Base-by-base conservation (phyloP, 345 rosid genomes). In the Sisymbrium irio region DNA sequence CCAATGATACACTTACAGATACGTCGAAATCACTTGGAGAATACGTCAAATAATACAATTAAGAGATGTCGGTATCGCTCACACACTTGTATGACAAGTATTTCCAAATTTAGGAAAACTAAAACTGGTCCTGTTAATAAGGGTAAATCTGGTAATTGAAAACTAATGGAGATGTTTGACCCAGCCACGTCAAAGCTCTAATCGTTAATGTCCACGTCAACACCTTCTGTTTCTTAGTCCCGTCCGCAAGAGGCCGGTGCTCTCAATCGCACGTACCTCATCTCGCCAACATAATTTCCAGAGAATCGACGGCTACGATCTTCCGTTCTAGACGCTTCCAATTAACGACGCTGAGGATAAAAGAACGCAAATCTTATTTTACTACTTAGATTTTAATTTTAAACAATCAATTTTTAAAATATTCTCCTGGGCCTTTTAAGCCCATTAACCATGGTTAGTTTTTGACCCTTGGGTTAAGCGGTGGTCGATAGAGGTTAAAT, bases 321-420 rank as follows among this genome's bases (percentile, higher is more conserved):
- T 45, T 66, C 18, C 17, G 63, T 86, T 90, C 91, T 77, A 80
- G 93, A 88, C 66, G 54, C 83, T 88, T 93, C 93, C 18, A 66
- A 36, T 28, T 35, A 22, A 51, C 39, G 42, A n/a, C 27, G 19
- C 30, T 19, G 42, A 50, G 55, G 44, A 57, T 55, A 73, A 20
- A 64, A 20, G 5, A 45, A 7, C 39, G 25, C 39, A 49, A 5
- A 14, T 44, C 45, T 63, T 35, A 8, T 28, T 28, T 27, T 30
- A 32, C 7, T 17, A 45, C 8, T 33, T 2, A 15, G 37, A 55
- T 46, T 30, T 37, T 49, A 15, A 15, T 17, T 22, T 69, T 59
- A n/a, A n/a, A n/a, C n/a, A n/a, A n/a, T n/a, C n/a, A n/a, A n/a
- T n/a, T n/a, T n/a, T n/a, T n/a, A 4, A 20, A 3, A 9, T 56